phyloP scores from a whole-genome alignment of 345 rosid species.

The Brassica nigra region DNA sequence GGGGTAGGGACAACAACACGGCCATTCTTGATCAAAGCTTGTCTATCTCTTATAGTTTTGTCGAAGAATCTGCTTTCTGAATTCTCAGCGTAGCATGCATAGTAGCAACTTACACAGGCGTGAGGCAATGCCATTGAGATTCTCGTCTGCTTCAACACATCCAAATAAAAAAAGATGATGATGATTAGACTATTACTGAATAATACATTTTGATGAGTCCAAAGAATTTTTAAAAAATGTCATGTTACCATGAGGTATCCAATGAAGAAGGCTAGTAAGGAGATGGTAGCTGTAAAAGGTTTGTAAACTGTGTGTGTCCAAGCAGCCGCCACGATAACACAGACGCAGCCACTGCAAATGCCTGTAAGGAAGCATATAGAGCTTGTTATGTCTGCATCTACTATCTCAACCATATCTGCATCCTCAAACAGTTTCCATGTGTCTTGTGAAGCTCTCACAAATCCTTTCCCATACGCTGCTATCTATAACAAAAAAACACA shows the following conservation, averaged over 20 bases:
- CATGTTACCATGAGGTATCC: conserved; percentile 92
- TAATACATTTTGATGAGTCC: too few species aligned
- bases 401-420: conserved; percentile 58
- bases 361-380: conserved; percentile 92
- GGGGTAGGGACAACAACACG: conserved; percentile 65
- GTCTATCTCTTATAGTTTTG: conserved; percentile 59
- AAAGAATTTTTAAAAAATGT: neutral
- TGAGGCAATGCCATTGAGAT: conserved; percentile 97
- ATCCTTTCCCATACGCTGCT: conserved; percentile 92
- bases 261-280: conserved; percentile 70
- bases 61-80: conserved; percentile 75
- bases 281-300: conserved; percentile 75
- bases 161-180: neutral
- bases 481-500: conserved; percentile 48
- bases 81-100: conserved; percentile 88
- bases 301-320: conserved; percentile 68
- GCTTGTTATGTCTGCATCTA: conserved; percentile 88
- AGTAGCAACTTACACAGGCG: conserved; percentile 95
- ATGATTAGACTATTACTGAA: neutral
- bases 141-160: conserved; percentile 61
- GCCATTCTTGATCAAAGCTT: conserved; percentile 47
- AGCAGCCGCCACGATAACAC: conserved; percentile 80
- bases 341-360: conserved; percentile 90
- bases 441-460: conserved; percentile 90
- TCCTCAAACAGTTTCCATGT: conserved; percentile 76